Conservation (phyloP, 371 early-diverging fungal genomes). For the Batkoa obscura region DNA sequence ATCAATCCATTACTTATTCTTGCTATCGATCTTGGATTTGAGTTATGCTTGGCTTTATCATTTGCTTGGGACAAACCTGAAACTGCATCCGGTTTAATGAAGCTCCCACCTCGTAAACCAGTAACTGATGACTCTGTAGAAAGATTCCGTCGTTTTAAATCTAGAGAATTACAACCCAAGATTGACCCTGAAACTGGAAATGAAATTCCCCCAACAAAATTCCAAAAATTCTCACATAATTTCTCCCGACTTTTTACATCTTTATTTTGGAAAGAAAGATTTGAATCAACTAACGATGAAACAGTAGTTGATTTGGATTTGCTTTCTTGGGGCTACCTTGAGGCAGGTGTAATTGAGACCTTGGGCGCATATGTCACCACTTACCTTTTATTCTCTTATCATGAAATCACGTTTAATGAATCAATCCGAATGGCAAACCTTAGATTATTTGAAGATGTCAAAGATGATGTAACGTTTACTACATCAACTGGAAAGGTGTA, state of each 20-base stretch:
- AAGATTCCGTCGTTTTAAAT: slow-evolving; percentile 29
- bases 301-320: slow-evolving; percentile 67
- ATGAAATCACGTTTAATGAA: slow-evolving; percentile 18
- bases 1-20: slow-evolving; percentile 68
- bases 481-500: slow-evolving; percentile 23
- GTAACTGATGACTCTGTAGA: slow-evolving; percentile 54
- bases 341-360: slow-evolving; percentile 63
- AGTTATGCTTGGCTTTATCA: slow-evolving; percentile 63
- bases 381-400: slow-evolving; percentile 14
- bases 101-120: slow-evolving; percentile 70
- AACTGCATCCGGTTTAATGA: slow-evolving; percentile 57
- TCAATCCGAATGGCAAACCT: neutral
- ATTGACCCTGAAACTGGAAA: slow-evolving; percentile 28
- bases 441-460: slow-evolving; percentile 19
- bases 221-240: slow-evolving; percentile 12
- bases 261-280: slow-evolving; percentile 36
- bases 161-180: slow-evolving; percentile 21
- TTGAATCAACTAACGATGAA: slow-evolving; percentile 56
- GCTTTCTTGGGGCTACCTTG: slow-evolving; percentile 70
- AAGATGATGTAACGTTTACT: slow-evolving; percentile 21
- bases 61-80: slow-evolving; percentile 92
- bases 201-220: slow-evolving; percentile 15
- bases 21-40: slow-evolving; percentile 84
- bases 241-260: slow-evolving; percentile 24
- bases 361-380: slow-evolving; percentile 50